Evolutionary conservation across 352 stramenopile species (phyloP), one percentile per base, ranked within the genome.

Genomic region (Globisporangium echinulatum): DNA sequence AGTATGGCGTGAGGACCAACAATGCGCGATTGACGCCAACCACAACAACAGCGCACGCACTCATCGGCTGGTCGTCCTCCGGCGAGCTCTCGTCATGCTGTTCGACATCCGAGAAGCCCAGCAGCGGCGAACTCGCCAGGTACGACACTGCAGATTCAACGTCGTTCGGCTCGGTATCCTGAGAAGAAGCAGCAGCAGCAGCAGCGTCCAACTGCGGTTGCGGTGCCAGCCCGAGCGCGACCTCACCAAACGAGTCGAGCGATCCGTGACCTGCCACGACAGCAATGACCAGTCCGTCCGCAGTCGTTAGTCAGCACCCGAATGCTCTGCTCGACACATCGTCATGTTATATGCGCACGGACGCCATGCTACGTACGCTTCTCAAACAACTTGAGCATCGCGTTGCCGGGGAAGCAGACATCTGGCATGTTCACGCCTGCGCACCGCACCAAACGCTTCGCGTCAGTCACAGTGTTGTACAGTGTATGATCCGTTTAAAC

Each of bases 381-480:
- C 48, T 82, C 57, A 58, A 81, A 82, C 38, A 67, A 46, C 36
- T 64, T 72, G 14, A 86, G 17, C 54, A 84, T 74, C n/a, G 67
- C 51, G 11, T 79, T 59, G 6, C 50, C 72, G 46, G 71, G 37
- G 36, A 64, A 61, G 15, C 75, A 73, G 25, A 79, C 49, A 7
- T 72, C 63, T 48, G 57, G 55, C 53, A 77, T 62, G 19, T 54
- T 72, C 19, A 75, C 40, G 15, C 56, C 74, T 84, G 42, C 8
- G 61, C 61, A 57, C 8, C 50, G 46, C 46, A 49, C 13, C 8
- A 4, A 49, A 15, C 33, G 2, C 4, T 51, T 11, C 40, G 66
- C 56, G 46, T 58, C 46, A 71, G 62, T 50, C 52, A 33, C 25
- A 33, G 1, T 33, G 25, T 33, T 33, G 25, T 33, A 33, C 13